Evolutionary conservation across 805 yeast species (phyloP), one percentile per base, ranked within the genome.

Genomic region (Nakazawaea laoshanensis): DNA sequence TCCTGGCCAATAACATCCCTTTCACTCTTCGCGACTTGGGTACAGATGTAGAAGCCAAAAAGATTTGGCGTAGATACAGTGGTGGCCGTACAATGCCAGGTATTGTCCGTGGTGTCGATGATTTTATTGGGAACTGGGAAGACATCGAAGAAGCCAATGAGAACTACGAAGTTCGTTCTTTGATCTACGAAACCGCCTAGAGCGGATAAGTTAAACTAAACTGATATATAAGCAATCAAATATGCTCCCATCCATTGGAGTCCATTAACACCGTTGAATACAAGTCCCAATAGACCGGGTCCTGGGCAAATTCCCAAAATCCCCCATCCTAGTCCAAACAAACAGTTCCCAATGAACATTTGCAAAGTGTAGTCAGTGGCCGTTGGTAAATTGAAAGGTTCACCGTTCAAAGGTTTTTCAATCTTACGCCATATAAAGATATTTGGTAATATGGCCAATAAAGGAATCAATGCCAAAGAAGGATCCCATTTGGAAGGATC

Each of bases 71-170:
- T 47, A 68, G 92, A 43, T 72, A 72, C 47, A 64, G 82, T 12
- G 64, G 63, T 19, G 95, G 94, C 3, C 75, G 81, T 44, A 61
- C 74, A 2, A 67, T 86, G 37, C 96, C 96, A 2, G 96, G 88
- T 21, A 69, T 87, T 12, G 87, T 87, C 12, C 70, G 95, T 53
- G 85, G 83, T 7, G 76, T 75, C 18, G 92, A 83, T 46, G 88
- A 79, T 43, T 70, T 75, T 38, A 77, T 87, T 42, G 95, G 95
- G 2, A 81, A 85, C 50, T 83, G 83, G 79, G 74, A 77, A 48
- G 94, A 80, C 45, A 70, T 87, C 36, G 89, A 83, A 34, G 24
- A 85, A 29, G 87, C 87, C 26, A 85, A 85, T 52, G 96, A 87
- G 52, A 80, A 77, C 32, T 80, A 78, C 48, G 68, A 67, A 34